A percentile compares a stretch with the other conserved stretches of the same genome.
Evolutionary conservation across 2,329 filamentous ascomycete species (phyloP).

Genomic region (Xylariales sp.): DNA sequence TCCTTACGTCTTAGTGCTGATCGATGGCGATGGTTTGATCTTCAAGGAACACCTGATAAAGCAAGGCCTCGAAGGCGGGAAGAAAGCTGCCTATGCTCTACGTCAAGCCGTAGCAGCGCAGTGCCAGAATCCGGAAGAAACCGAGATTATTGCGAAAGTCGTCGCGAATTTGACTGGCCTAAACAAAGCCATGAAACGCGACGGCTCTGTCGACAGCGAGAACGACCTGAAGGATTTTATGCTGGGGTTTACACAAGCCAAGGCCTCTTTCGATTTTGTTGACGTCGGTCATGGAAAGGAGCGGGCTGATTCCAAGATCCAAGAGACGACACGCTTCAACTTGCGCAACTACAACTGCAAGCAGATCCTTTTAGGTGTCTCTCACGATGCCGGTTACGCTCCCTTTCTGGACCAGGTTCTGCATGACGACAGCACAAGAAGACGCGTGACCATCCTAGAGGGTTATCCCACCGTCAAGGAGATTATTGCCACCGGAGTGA

Average conservation of each 20-base stretch:
- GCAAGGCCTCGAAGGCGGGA: slow-evolving; percentile 52
- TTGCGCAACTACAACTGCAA: slow-evolving; percentile 57
- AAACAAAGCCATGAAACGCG: slow-evolving; percentile 42
- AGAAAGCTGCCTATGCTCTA: slow-evolving; percentile 45
- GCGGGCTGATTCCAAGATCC: slow-evolving; percentile 55
- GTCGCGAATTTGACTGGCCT: slow-evolving; percentile 51
- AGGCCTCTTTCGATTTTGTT: slow-evolving; percentile 58
- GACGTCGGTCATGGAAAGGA: slow-evolving; percentile 58
- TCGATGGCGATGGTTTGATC: slow-evolving; percentile 60
- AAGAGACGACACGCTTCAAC: slow-evolving; percentile 52
- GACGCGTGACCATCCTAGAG: slow-evolving; percentile 50
- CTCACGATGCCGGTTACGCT: slow-evolving; percentile 57
- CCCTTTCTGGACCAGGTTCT: slow-evolving; percentile 54
- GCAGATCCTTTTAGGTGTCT: slow-evolving; percentile 56
- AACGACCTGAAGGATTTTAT: slow-evolving; percentile 52
- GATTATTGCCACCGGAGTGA: slow-evolving; percentile 41
- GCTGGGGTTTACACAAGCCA: slow-evolving; percentile 54
- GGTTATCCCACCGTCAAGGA: slow-evolving; percentile 47
- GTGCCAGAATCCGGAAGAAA: slow-evolving; percentile 38
- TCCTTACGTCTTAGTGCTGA: slow-evolving; percentile 55
- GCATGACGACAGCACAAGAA: slow-evolving; percentile 35
- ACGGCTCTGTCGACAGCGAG: slow-evolving; percentile 40
- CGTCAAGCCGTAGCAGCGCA: slow-evolving; percentile 42
- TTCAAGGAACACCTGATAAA: slow-evolving; percentile 52
- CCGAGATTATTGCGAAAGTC: slow-evolving; percentile 53